These are phyloP conservation scores for Halteria grandinella DNA, from an alignment of 73 alveolate species.

Conservation along the genomic window DNA sequence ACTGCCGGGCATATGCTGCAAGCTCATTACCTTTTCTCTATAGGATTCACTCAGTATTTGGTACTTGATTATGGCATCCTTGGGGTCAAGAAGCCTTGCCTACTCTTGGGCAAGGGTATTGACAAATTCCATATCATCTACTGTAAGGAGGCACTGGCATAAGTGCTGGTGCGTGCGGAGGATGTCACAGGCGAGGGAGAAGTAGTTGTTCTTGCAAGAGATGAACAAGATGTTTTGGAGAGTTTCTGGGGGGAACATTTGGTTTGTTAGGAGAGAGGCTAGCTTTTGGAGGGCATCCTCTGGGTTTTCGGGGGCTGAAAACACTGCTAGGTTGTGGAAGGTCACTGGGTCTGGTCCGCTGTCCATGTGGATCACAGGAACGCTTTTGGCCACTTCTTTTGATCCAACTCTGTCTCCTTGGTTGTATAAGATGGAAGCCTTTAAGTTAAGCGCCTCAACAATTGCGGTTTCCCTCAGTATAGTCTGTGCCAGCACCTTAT, in stretches of 20 bases:
- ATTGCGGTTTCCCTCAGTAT: conserved; percentile 72
- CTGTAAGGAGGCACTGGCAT: conserved; percentile 52
- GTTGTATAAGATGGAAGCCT: conserved; percentile 71
- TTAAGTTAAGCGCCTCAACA: conserved; percentile 76
- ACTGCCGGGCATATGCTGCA: no score
- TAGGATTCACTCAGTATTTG: conserved; percentile 26
- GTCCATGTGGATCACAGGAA: conserved; percentile 74
- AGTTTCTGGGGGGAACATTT: conserved; percentile 83
- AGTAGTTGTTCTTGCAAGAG: conserved; percentile 73
- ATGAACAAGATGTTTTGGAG: conserved; percentile 72
- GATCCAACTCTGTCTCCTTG: conserved; percentile 70
- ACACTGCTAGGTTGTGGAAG: conserved; percentile 79
- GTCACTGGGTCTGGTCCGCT: conserved; percentile 86
- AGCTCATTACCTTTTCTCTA: neutral
- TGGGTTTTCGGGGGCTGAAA: conserved; percentile 69
- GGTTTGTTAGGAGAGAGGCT: conserved; percentile 60
- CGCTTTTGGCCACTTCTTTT: conserved; percentile 62
- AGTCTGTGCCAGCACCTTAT: conserved; percentile 37
- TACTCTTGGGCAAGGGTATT: conserved; percentile 27
- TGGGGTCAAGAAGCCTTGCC: conserved; percentile 55
- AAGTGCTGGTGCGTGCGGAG: conserved; percentile 63
- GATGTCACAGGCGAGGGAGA: conserved; percentile 74
- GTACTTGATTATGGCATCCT: conserved; percentile 32
- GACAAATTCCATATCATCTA: conserved; percentile 63
- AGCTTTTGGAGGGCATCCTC: conserved; percentile 76